A percentile compares a stretch with the other conserved stretches of the same genome.
Evolutionary conservation across 2,329 filamentous ascomycete species (phyloP).

Genomic region (Mycosphaerella arachidis): DNA sequence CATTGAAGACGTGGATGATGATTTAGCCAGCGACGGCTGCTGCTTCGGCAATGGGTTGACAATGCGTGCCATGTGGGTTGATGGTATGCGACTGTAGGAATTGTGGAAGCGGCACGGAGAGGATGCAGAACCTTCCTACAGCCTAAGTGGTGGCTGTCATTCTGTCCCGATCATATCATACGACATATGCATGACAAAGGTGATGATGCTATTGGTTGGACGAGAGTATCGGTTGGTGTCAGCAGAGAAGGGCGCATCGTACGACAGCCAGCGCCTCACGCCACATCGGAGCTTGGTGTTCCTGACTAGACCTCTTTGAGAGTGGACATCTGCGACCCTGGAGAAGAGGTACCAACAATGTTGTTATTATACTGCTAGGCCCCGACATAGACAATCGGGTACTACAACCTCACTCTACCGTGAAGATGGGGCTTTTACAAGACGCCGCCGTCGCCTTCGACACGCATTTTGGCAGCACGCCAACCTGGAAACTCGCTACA

Average conservation of each 20-base stretch:
- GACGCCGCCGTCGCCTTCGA: constrained; percentile 19
- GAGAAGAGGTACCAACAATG: not conserved
- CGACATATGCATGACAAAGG: not conserved
- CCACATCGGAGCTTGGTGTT: too few species aligned
- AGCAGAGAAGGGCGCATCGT: not conserved
- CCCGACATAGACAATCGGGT: not conserved
- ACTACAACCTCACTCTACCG: not conserved
- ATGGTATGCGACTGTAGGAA: not conserved
- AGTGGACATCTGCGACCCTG: too few species aligned
- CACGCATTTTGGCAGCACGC: constrained; percentile 16
- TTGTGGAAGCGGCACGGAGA: not conserved
- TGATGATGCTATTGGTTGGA: not conserved
- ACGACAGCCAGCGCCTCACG: not conserved
- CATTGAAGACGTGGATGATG: constrained; percentile 8
- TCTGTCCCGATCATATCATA: not conserved
- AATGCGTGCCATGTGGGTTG: not conserved
- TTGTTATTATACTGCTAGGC: not conserved
- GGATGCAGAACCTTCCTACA: not conserved
- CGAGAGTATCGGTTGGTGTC: not conserved
- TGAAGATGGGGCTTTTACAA: constrained; percentile 29
- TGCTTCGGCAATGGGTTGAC: constrained; percentile 10
- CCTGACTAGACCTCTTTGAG: too few species aligned
- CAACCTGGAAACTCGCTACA: constrained; percentile 42
- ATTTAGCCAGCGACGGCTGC: constrained; percentile 14
- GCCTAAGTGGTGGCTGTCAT: not conserved